Evolutionary conservation across 495 filamentous ascomycete genomes (phyloP), one percentile per base, ranked within the genome.

Genomic region (Penicillium riverlandense): DNA sequence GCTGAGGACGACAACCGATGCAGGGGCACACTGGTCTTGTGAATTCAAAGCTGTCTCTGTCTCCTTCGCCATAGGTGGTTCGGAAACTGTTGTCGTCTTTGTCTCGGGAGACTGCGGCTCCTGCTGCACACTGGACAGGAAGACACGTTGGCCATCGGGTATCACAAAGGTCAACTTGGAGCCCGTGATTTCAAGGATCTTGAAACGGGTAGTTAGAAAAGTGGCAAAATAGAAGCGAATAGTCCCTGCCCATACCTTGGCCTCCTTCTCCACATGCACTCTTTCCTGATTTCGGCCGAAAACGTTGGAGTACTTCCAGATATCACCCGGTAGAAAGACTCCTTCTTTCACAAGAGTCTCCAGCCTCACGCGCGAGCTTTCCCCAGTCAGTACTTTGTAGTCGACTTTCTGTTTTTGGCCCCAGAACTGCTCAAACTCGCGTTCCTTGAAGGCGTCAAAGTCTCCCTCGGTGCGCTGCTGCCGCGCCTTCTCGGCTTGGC

Each of bases 391-490:
- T n/a, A 65, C 46, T 10, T 35, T 41, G 15, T 43, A 57, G 28
- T 57, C 54, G 15, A 70, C 47, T 42, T 66, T 76, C 57, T 82
- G 74, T 41, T 83, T 78, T 43, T 85, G 75, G 0, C 76, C 82
- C 86, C 86, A 95, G 44, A 79, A 83, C 30, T 75, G 61, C 62
- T 88, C 79, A 31, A 80, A 85, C 33, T 84, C 71, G 4, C 67
- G 50, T 38, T 80, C 76, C 55, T 88, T 82, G 58, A 77, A 86
- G 7, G 74, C 63, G 47, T 91, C 80, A 50, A 84, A 91, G 13
- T 75, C 66, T n/a, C 88, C 87, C 2, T 69, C 59, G n/a, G 66
- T 63, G 37, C 87, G 76, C 51, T 79, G 67, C 42, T 72, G 54
- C 55, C 82, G 75, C 7, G 86, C 85, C 35, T 66, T 50, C 52